These are phyloP conservation scores for Aspergillus ostianus DNA, from an alignment of 495 filamentous ascomycete species.

Conservation along the genomic window DNA sequence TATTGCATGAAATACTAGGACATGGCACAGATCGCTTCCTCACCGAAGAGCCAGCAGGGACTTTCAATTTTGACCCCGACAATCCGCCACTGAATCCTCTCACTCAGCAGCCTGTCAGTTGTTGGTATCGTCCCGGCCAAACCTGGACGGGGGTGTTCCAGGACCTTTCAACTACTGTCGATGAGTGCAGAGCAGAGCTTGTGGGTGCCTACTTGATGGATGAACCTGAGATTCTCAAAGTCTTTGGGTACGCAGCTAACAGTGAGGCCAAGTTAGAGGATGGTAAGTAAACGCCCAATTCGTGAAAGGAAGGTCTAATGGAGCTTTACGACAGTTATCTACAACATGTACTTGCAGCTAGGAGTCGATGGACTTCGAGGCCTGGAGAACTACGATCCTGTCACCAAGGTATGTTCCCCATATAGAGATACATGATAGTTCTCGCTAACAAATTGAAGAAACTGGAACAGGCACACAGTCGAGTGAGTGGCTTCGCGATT, in stretches of 20 bases:
- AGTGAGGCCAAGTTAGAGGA: constrained; percentile 33
- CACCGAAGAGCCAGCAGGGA: constrained; percentile 18
- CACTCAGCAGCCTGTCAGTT: constrained; percentile 36
- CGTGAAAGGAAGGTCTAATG: constrained; percentile 1
- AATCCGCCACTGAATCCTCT: constrained; percentile 44
- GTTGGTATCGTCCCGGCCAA: constrained; percentile 48
- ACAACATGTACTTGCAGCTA: constrained; percentile 44
- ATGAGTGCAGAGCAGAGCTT: constrained; percentile 49
- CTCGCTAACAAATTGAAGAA: constrained; percentile 21
- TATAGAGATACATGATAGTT: neutral
- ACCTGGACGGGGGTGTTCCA: constrained; percentile 49
- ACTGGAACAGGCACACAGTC: constrained; percentile 48
- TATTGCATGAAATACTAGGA: constrained; percentile 46
- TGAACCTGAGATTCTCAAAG: constrained; percentile 33
- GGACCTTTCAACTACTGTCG: constrained; percentile 42
- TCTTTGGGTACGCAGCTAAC: constrained; percentile 33
- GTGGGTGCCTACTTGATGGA: constrained; percentile 44
- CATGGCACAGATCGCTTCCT: constrained; percentile 42
- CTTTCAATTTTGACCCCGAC: constrained; percentile 45
- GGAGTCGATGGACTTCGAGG: constrained; percentile 44
- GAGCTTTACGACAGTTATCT: constrained; percentile 32
- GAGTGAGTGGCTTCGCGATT: constrained; percentile 22
- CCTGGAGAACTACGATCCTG: constrained; percentile 42
- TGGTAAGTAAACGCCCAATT: constrained; percentile 16
- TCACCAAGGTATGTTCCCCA: constrained; percentile 26